Conservation (phyloP, 805 yeast genomes). For the Cyberlindnera mississippiensis region DNA sequence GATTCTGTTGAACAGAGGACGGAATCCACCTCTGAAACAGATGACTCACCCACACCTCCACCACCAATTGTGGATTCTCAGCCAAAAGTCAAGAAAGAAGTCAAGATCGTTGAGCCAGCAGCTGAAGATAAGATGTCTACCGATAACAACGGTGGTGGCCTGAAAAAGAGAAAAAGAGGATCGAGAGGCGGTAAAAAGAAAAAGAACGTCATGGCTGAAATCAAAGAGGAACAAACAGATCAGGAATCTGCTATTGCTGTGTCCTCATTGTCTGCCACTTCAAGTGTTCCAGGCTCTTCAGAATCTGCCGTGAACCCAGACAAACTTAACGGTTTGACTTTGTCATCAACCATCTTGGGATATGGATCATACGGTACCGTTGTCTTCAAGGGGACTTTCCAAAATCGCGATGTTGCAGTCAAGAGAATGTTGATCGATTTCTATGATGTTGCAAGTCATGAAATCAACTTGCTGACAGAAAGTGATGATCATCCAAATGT, state of each 20-base stretch:
- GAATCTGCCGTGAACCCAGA: slow-evolving; percentile 4
- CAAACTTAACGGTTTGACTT: slow-evolving; percentile 43
- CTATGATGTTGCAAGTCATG: slow-evolving; percentile 91
- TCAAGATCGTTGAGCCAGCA: slow-evolving; percentile 29
- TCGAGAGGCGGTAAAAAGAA: slow-evolving; percentile 76
- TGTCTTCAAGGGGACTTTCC: slow-evolving; percentile 86
- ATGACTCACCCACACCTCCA: background rate
- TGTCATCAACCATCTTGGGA: slow-evolving; percentile 78
- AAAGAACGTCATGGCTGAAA: slow-evolving; percentile 11
- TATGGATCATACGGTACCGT: slow-evolving; percentile 97
- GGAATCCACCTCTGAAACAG: too few species aligned
- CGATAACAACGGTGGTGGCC: slow-evolving; percentile 26
- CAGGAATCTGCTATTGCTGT: slow-evolving; percentile 1
- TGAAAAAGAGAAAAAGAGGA: slow-evolving; percentile 76
- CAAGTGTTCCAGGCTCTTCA: slow-evolving; percentile 1
- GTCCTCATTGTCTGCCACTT: background rate
- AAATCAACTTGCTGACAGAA: slow-evolving; percentile 80
- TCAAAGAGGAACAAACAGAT: slow-evolving; percentile 4
- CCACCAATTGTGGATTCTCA: background rate
- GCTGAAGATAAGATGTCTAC: slow-evolving; percentile 16
- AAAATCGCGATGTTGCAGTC: slow-evolving; percentile 91
- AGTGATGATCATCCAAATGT: slow-evolving; percentile 97
- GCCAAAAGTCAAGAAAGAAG: slow-evolving; percentile 20
- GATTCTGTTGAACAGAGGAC: background rate
- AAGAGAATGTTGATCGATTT: slow-evolving; percentile 91